Percentiles rank a stretch among this genome's conserved stretches.
phyloP scores from a whole-genome alignment of 2,329 filamentous ascomycete species.

The Colletotrichum tamarilloi region DNA sequence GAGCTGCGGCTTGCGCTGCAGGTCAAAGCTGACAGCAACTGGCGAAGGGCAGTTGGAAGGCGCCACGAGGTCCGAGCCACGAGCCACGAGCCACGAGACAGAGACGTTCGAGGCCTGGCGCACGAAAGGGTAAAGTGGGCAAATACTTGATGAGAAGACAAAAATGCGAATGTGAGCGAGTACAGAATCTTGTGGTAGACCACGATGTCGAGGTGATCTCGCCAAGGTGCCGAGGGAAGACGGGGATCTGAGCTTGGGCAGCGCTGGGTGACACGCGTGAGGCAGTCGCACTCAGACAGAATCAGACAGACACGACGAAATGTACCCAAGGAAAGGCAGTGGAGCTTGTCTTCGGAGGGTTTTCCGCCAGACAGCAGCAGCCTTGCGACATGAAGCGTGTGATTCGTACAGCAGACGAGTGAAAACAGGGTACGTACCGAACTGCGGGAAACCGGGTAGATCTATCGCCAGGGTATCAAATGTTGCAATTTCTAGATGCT shows the following conservation, averaged over 20 bases:
- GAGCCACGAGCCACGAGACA: conserved; percentile 18
- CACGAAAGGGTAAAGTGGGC: conserved; percentile 24
- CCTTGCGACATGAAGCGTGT: conserved; percentile 17
- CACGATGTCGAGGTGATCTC: neutral
- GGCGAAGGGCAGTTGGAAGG: conserved; percentile 11
- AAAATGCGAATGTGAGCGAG: neutral
- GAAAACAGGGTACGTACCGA: conserved; percentile 30
- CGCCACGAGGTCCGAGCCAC: conserved; percentile 26
- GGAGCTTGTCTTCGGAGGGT: conserved; percentile 14
- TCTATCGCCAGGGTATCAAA: conserved; percentile 33
- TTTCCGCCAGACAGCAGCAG: conserved; percentile 23
- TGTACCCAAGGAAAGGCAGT: conserved; percentile 10
- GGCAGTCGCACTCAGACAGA: neutral
- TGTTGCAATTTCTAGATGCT: conserved; percentile 22
- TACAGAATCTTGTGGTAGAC: neutral
- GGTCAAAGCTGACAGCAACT: conserved; percentile 33
- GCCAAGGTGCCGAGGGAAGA: neutral
- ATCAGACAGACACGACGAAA: conserved; percentile 11
- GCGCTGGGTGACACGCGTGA: conserved; percentile 12
- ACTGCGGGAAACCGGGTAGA: neutral
- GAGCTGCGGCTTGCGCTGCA: conserved; percentile 29
- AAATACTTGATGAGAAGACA: conserved; percentile 38
- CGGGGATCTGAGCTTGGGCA: neutral
- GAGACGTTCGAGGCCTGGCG: conserved; percentile 11
- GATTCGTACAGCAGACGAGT: conserved; percentile 23